Conservation (phyloP, 495 filamentous ascomycete species). For the Penicillium samsonianum region DNA sequence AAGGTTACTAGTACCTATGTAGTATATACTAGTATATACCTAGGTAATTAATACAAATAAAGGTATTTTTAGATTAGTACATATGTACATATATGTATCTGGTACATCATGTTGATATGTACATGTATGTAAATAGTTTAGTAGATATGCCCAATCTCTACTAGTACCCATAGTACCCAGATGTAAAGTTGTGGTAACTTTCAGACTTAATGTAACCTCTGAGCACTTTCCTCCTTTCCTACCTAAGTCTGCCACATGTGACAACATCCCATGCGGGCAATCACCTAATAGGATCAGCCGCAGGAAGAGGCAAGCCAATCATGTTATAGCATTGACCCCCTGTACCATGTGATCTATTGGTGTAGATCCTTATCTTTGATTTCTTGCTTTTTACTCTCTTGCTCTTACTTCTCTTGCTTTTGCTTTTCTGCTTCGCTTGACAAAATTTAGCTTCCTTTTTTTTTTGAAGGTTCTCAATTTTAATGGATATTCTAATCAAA, state of each 20-base stretch:
- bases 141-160: not conserved
- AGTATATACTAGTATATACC: no score
- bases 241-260: constrained; percentile 19
- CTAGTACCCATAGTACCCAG: no score
- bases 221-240: not conserved
- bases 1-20: no score
- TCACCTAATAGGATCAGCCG: constrained; percentile 16
- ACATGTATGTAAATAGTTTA: not conserved
- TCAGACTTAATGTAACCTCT: not conserved
- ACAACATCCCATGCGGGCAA: constrained; percentile 30
- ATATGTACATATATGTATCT: no score
- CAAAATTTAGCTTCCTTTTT: no score
- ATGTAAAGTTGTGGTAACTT: no score
- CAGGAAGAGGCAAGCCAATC: constrained; percentile 26
- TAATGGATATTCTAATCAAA: no score
- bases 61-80: no score
- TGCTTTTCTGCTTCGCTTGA: no score
- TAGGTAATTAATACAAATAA: no score
- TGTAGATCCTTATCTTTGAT: constrained; percentile 11
- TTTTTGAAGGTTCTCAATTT: no score
- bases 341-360: constrained; percentile 5
- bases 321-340: constrained; percentile 1
- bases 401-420: no score
- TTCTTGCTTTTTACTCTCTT: not conserved
- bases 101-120: not conserved